Conservation (phyloP, 768 basidiomycete genomes). For the Boletus patriciae region DNA sequence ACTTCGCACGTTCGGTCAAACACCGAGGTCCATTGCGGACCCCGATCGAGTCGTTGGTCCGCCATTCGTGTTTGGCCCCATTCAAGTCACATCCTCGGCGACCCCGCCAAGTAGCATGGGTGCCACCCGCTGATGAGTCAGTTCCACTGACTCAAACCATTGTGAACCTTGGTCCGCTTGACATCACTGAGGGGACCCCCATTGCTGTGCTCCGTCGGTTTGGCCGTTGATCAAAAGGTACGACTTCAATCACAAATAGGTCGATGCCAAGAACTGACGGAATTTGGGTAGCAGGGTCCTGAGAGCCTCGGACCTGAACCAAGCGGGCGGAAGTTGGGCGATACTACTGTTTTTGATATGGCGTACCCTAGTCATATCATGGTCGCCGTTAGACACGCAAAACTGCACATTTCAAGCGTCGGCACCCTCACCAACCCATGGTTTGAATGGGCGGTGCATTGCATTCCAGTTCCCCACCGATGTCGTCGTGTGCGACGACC, state of each 20-base stretch:
- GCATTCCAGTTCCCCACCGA: neutral
- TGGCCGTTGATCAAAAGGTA: slow-evolving; percentile 10
- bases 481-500: neutral
- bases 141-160: neutral
- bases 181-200: slow-evolving; percentile 2
- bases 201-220: slow-evolving; percentile 21
- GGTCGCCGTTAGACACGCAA: neutral
- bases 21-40: neutral
- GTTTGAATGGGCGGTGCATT: neutral
- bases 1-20: slow-evolving; percentile 15
- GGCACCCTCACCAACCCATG: neutral
- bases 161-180: neutral
- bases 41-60: neutral
- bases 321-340: neutral
- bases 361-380: neutral
- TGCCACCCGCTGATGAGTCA: slow-evolving; percentile 2
- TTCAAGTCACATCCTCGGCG: too few species aligned
- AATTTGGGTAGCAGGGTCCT: slow-evolving; percentile 1
- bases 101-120: neutral
- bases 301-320: slow-evolving; percentile 7
- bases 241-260: slow-evolving; percentile 1
- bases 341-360: neutral
- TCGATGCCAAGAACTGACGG: slow-evolving; percentile 8
- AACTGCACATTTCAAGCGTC: too few species aligned
- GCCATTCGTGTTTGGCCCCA: neutral